phyloP scores from a whole-genome alignment of 1,284 basidiomycete species.

The Ganoderma multipileum region DNA sequence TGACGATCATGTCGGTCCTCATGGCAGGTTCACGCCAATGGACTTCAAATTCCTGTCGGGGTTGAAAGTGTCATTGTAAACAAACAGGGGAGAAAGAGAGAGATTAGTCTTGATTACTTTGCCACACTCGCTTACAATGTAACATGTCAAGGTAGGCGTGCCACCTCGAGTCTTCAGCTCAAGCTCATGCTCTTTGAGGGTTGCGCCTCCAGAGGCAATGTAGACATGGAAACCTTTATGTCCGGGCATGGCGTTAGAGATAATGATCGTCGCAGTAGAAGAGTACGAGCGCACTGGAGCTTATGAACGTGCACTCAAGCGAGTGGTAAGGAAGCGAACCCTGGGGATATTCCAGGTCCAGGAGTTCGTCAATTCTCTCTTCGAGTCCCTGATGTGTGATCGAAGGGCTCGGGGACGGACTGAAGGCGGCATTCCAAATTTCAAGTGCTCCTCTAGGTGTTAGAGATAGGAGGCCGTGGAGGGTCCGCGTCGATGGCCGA shows the following conservation, averaged over 20 bases:
- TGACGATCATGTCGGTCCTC: constrained; percentile 8
- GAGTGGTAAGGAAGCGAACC: not conserved
- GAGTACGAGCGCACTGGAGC: not conserved
- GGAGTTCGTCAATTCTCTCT: not conserved
- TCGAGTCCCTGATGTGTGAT: not conserved
- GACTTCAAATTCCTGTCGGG: not conserved
- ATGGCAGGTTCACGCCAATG: not conserved
- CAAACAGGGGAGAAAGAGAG: not conserved
- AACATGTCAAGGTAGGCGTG: not conserved
- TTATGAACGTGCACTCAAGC: not conserved
- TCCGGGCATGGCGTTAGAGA: not conserved
- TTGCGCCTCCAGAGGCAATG: not conserved
- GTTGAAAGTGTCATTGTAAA: not conserved
- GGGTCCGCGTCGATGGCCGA: too few species aligned
- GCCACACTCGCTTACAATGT: constrained; percentile 7
- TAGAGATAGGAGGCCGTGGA: not conserved
- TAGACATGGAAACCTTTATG: not conserved
- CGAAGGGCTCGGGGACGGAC: too few species aligned
- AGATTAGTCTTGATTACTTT: not conserved
- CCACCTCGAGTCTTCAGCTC: not conserved
- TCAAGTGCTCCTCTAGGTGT: too few species aligned
- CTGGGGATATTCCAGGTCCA: not conserved
- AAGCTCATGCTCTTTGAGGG: not conserved
- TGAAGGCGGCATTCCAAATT: not conserved
- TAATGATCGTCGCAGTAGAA: not conserved